Conservation (phyloP, 805 yeast genomes). For the Alloascoidea africana region DNA sequence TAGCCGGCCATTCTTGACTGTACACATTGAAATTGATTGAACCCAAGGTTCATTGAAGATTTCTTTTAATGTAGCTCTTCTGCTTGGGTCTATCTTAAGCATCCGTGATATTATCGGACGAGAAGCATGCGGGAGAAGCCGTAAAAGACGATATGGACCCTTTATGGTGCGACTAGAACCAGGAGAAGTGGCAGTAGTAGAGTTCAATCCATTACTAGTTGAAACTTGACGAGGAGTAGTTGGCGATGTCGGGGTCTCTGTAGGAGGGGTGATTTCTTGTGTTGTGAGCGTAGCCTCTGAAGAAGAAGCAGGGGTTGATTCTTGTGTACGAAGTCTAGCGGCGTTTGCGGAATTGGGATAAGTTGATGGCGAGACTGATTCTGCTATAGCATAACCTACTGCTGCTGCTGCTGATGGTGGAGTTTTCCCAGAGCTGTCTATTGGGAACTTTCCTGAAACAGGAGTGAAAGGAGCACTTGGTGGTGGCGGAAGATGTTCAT, state of each 20-base stretch:
- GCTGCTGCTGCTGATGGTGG: conserved; percentile 3
- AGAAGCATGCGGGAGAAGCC: conserved; percentile 55
- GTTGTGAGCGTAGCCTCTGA: too few relatives aligned
- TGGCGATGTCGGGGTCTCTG: too few relatives aligned
- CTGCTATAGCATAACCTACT: conserved; percentile 8
- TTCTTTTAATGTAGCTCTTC: conserved; percentile 44
- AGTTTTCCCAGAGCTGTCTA: conserved; percentile 8
- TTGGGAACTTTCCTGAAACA: conserved; percentile 13
- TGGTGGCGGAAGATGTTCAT: conserved; percentile 2
- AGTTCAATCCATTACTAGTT: too few relatives aligned
- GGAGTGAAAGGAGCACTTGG: conserved; percentile 5
- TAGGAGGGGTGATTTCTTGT: too few relatives aligned
- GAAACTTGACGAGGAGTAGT: too few relatives aligned
- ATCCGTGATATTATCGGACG: conserved; percentile 46
- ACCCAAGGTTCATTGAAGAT: conserved; percentile 47
- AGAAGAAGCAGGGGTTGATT: too few relatives aligned
- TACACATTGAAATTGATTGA: conserved; percentile 38
- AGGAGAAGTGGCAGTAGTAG: conserved; percentile 13
- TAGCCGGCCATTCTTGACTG: conserved; percentile 12
- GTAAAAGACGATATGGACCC: conserved; percentile 63
- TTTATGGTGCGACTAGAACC: conserved; percentile 28
- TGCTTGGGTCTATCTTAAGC: conserved; percentile 43
- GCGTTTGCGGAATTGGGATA: conserved; percentile 8
- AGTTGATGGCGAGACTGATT: conserved; percentile 10
- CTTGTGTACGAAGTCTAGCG: too few relatives aligned